Percentiles rank a stretch among this genome's conserved stretches.
phyloP scores from a whole-genome alignment of 2,329 filamentous ascomycete species.

The Mariannaea sp. region DNA sequence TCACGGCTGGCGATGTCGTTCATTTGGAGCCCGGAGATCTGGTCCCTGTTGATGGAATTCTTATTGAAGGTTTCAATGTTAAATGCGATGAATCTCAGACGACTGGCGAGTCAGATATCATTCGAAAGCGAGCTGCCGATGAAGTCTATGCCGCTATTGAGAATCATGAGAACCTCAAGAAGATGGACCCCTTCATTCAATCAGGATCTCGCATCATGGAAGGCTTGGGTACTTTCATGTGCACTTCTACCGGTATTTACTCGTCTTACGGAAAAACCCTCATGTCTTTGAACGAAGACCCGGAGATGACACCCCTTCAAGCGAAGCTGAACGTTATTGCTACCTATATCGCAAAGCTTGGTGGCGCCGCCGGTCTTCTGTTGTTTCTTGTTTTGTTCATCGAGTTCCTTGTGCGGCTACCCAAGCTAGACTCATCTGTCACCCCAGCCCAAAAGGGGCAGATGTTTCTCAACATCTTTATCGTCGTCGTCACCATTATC shows the following conservation, averaged over 20 bases:
- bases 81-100: slow-evolving; percentile 80
- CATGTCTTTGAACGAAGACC: slow-evolving; percentile 73
- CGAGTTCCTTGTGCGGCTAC: slow-evolving; percentile 76
- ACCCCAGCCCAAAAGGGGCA: slow-evolving; percentile 77
- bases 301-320: slow-evolving; percentile 77
- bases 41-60: slow-evolving; percentile 73
- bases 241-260: slow-evolving; percentile 73
- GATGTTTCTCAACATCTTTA: slow-evolving; percentile 75
- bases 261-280: slow-evolving; percentile 78
- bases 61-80: slow-evolving; percentile 73
- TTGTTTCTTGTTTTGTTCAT: slow-evolving; percentile 87
- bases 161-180: slow-evolving; percentile 66
- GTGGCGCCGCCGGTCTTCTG: slow-evolving; percentile 75
- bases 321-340: slow-evolving; percentile 76
- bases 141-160: slow-evolving; percentile 74
- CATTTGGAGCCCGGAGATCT: slow-evolving; percentile 77
- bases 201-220: slow-evolving; percentile 81
- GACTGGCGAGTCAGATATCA: slow-evolving; percentile 78
- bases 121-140: slow-evolving; percentile 69
- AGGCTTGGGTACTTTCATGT: slow-evolving; percentile 74
- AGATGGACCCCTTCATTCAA: slow-evolving; percentile 83
- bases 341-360: slow-evolving; percentile 77
- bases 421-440: slow-evolving; percentile 50
- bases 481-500: slow-evolving; percentile 78
- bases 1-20: slow-evolving; percentile 72